Conservation (phyloP, 2,329 filamentous ascomycete genomes). For the Aspergillus chevalieri region DNA sequence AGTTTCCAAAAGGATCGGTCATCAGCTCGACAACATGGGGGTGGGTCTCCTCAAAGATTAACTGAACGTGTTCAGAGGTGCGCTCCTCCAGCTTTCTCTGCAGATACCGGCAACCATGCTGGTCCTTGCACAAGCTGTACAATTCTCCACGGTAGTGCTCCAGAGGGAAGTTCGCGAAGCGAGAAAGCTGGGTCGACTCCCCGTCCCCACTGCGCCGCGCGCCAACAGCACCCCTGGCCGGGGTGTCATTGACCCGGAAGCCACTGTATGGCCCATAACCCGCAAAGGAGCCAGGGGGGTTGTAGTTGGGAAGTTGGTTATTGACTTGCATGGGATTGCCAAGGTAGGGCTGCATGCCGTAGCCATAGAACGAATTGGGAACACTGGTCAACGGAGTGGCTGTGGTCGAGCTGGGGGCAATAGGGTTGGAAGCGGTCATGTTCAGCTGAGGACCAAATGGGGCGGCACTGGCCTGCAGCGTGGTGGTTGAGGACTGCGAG, state of each 20-base stretch:
- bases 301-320: constrained; percentile 40
- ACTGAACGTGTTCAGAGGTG: constrained; percentile 72
- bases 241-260: constrained; percentile 63
- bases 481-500: constrained; percentile 61
- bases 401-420: constrained; percentile 16
- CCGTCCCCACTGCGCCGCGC: constrained; percentile 45
- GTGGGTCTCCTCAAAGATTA: constrained; percentile 92
- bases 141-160: constrained; percentile 78
- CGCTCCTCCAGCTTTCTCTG: constrained; percentile 96
- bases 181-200: constrained; percentile 57
- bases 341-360: constrained; percentile 51
- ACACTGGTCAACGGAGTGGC: constrained; percentile 32
- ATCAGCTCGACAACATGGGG: constrained; percentile 93
- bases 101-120: constrained; percentile 92
- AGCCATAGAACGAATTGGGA: constrained; percentile 43
- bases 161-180: constrained; percentile 75
- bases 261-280: constrained; percentile 45
- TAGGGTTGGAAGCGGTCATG: constrained; percentile 27
- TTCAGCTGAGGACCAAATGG: constrained; percentile 65
- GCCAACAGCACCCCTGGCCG: constrained; percentile 70
- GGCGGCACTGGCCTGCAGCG: constrained; percentile 71
- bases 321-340: constrained; percentile 38
- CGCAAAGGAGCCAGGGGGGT: constrained; percentile 52
- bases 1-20: constrained; percentile 99
- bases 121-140: constrained; percentile 90